Base-by-base conservation (phyloP, 352 stramenopile species). In the Globisporangium heterothallicum region DNA sequence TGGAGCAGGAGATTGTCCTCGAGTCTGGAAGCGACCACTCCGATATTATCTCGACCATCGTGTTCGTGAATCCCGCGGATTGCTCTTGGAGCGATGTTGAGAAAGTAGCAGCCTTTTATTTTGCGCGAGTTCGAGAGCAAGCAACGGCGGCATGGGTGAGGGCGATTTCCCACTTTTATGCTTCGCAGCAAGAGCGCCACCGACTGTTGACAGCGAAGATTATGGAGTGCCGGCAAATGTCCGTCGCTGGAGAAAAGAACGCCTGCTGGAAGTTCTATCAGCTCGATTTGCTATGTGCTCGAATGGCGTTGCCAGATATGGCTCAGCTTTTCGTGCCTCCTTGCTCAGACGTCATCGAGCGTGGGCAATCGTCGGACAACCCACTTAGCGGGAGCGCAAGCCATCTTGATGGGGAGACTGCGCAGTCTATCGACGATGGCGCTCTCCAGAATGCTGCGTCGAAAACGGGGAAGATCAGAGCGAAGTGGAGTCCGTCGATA, bases 221-320 rank as follows among this genome's bases (percentile, higher is more conserved):
- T 7, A 45, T 62, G 22, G 70, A 86, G n/a, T 91, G 79, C 21
- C 40, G 84, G 32, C 72, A 69, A 26, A 49, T 82, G 10, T 26
- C 53, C 0, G 49, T 56, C 19, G 58, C 32, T 41, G 61, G 29
- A n/a, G 62, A 78, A 24, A 44, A 64, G 46, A 70, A 69, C 12
- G 45, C 59, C 22, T 29, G 61, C 25, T 89, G 72, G 72, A 76
- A 76, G 35, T 90, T 84, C 62, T 59, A 76, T 24, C 78, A 92
- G 52, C 61, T 95, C 21, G 84, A 95, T 40, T 48, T 95, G 21
- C 66, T 95, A 22, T 95, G 84, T 53, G 78, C 80, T 56, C 70
- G 84, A 30, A 58, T 95, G 6, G 59, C 82, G 6, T 59, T 89
- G 18, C 80, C 78, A 29, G 84, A 95, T 64, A 67, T 92, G 54